Conservation (phyloP, 1,284 basidiomycete genomes). For the Apiotrichum siamense region DNA sequence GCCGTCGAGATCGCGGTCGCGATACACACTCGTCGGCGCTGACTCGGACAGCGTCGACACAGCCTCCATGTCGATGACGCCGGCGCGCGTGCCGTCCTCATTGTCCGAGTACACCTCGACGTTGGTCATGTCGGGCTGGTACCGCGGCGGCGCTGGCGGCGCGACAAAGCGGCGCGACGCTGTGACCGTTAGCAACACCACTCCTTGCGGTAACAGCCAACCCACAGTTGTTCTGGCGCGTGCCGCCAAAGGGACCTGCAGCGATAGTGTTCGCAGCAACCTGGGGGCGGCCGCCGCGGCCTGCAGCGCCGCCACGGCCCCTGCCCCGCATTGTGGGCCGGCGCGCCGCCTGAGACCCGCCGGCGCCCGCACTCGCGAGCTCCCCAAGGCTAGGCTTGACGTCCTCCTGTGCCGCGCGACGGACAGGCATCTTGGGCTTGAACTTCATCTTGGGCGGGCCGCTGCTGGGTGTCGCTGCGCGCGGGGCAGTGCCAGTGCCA, state of each 20-base stretch:
- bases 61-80: slow-evolving; percentile 75
- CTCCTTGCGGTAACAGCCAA: background rate
- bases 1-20: slow-evolving; percentile 47
- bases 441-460: slow-evolving; percentile 39
- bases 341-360: too few species aligned
- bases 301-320: background rate
- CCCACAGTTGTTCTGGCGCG: slow-evolving; percentile 2
- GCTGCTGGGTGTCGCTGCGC: background rate
- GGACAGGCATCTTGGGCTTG: slow-evolving; percentile 42
- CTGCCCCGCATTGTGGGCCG: slow-evolving; percentile 3
- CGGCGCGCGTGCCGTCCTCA: slow-evolving; percentile 67
- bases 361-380: background rate
- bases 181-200: background rate
- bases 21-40: slow-evolving; percentile 69
- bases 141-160: slow-evolving; percentile 9
- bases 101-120: slow-evolving; percentile 65
- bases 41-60: slow-evolving; percentile 78
- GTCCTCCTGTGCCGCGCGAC: slow-evolving; percentile 25
- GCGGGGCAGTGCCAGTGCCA: background rate
- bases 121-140: slow-evolving; percentile 6
- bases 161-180: slow-evolving; percentile 7
- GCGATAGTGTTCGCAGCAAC: slow-evolving; percentile 5
- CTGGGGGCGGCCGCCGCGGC: background rate
- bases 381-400: slow-evolving; percentile 5
- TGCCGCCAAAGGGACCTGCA: slow-evolving; percentile 16